Percentiles rank a stretch among this genome's conserved stretches.
Evolutionary conservation across 495 filamentous ascomycete species (phyloP).

Genomic region (Talaromyces adpressus): DNA sequence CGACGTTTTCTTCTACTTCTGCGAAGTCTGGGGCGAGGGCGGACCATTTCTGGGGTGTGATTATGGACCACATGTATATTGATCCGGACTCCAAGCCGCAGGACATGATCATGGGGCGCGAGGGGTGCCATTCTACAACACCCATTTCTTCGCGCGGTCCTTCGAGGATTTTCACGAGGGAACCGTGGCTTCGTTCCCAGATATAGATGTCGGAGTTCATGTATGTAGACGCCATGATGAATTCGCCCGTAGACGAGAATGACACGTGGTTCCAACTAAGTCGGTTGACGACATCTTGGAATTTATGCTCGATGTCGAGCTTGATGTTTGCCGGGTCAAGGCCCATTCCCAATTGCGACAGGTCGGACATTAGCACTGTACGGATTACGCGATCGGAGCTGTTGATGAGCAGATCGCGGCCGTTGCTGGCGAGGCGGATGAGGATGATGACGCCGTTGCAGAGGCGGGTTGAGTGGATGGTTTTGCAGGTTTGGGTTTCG

Average conservation of each 20-base stretch:
- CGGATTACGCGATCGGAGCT: constrained; percentile 87
- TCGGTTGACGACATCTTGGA: constrained; percentile 93
- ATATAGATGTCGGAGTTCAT: constrained; percentile 98
- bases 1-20: constrained; percentile 96
- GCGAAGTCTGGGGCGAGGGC: constrained; percentile 94
- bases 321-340: constrained; percentile 52
- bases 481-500: constrained; percentile 64
- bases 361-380: constrained; percentile 70
- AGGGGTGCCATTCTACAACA: constrained; percentile 94
- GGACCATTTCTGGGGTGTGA: constrained; percentile 90
- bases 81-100: constrained; percentile 83
- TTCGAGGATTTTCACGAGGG: constrained; percentile 90
- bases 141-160: constrained; percentile 92
- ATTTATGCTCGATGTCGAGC: constrained; percentile 92
- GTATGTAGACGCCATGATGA: constrained; percentile 82
- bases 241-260: constrained; percentile 85
- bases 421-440: constrained; percentile 73
- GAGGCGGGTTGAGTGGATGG: constrained; percentile 79
- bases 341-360: constrained; percentile 41
- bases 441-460: constrained; percentile 85
- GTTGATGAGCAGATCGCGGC: constrained; percentile 81
- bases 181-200: constrained; percentile 93
- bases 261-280: constrained; percentile 93
- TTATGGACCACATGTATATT: constrained; percentile 89
- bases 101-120: constrained; percentile 78